Evolutionary conservation across 2,329 filamentous ascomycete species (phyloP).

Genomic region (Cladosporium phlei): DNA sequence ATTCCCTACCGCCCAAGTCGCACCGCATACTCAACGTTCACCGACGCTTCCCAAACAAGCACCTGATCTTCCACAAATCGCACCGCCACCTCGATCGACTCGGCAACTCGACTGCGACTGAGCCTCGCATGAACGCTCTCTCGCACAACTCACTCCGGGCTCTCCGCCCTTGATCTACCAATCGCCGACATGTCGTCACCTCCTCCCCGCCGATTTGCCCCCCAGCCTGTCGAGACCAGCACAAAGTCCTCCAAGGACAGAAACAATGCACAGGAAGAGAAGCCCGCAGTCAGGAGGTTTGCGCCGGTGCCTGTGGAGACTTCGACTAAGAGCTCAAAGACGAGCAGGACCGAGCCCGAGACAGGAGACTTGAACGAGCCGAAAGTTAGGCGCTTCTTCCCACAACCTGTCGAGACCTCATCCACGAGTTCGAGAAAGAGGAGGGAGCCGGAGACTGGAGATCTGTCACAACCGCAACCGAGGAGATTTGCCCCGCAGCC

Average conservation of each 20-base stretch:
- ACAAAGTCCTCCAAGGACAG: conserved; percentile 49
- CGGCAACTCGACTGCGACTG: background rate
- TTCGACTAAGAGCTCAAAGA: conserved; percentile 46
- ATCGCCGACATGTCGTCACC: conserved; percentile 16
- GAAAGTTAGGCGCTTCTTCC: conserved; percentile 52
- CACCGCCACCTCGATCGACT: no score
- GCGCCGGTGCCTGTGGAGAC: conserved; percentile 67
- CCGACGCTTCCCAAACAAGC: no score
- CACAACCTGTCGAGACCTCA: conserved; percentile 70
- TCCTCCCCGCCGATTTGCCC: conserved; percentile 52
- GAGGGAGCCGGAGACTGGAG: conserved; percentile 17
- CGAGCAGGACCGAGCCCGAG: conserved; percentile 10
- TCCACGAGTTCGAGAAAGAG: conserved; percentile 49
- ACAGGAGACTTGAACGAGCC: conserved; percentile 17
- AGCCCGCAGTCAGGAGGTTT: conserved; percentile 46
- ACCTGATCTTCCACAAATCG: no score
- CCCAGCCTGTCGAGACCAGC: conserved; percentile 68
- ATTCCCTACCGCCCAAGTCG: no score
- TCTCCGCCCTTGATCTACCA: background rate
- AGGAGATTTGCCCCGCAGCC: conserved; percentile 63
- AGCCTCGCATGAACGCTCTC: background rate
- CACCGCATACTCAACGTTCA: no score
- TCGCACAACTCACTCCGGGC: background rate
- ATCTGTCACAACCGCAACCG: conserved; percentile 31
- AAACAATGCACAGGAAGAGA: conserved; percentile 25